Evolutionary conservation across 1,139 yeast species (phyloP).

Genomic region (Yamadazyma atlantica): DNA sequence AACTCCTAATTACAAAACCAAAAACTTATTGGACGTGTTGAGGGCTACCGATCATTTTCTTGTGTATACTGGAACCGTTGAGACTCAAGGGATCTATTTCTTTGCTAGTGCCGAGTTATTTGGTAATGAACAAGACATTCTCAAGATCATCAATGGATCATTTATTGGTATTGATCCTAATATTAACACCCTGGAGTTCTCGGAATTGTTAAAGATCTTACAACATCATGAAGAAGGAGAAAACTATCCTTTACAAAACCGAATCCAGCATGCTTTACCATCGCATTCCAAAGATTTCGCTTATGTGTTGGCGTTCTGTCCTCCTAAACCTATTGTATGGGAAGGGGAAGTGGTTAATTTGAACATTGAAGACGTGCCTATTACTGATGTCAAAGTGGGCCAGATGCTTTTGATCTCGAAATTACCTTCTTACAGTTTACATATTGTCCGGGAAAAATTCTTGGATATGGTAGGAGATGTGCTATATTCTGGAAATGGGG

Average conservation of each 20-base stretch:
- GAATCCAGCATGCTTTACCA: conserved; percentile 18
- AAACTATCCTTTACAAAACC: conserved; percentile 15
- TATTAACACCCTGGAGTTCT: conserved; percentile 27
- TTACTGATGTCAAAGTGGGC: conserved; percentile 60
- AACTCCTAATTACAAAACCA: conserved; percentile 50
- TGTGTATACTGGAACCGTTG: conserved; percentile 72
- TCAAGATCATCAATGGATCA: conserved; percentile 43
- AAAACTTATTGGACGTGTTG: conserved; percentile 56
- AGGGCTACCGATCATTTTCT: conserved; percentile 72
- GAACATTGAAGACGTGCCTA: conserved; percentile 46
- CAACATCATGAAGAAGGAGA: conserved; percentile 19
- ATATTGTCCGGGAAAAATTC: conserved; percentile 41
- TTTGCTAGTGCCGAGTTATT: conserved; percentile 64
- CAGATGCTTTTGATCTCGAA: conserved; percentile 66
- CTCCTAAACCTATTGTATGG: conserved; percentile 88
- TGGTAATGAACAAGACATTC: conserved; percentile 43
- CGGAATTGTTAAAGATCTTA: conserved; percentile 28
- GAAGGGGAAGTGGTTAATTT: conserved; percentile 74
- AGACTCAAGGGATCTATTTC: conserved; percentile 72
- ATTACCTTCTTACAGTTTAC: conserved; percentile 38
- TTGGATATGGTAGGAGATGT: conserved; percentile 56
- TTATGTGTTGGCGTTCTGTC: conserved; percentile 73
- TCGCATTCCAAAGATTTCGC: conserved; percentile 42
- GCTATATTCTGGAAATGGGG: conserved; percentile 39
- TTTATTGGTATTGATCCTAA: conserved; percentile 41